Conservation (phyloP, 2,329 filamentous ascomycete genomes). For the Nannizziopsis barbatae region DNA sequence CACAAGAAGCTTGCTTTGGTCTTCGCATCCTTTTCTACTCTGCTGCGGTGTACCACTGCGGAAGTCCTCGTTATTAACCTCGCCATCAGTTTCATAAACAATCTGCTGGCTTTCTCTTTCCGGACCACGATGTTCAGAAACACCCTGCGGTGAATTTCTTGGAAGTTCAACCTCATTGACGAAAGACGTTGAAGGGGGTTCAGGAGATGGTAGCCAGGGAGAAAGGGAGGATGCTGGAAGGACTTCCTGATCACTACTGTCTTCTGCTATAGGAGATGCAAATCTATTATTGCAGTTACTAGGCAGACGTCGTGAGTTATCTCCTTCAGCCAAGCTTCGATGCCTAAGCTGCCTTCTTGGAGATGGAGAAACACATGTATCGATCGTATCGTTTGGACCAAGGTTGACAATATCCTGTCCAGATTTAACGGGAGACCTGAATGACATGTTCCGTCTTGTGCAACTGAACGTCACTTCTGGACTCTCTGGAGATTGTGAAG, state of each 20-base stretch:
- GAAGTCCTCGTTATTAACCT: constrained; percentile 26
- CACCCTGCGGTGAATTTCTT: background rate
- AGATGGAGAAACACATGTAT: background rate
- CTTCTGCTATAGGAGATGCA: background rate
- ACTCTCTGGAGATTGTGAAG: constrained; percentile 36
- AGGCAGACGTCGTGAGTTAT: background rate
- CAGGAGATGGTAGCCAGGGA: constrained; percentile 2
- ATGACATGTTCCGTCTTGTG: background rate
- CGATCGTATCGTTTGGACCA: background rate
- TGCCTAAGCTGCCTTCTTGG: background rate
- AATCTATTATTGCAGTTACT: background rate
- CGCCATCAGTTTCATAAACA: constrained; percentile 35
- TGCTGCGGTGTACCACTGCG: constrained; percentile 17
- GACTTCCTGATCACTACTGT: background rate
- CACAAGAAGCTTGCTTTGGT: background rate
- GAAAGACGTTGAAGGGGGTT: constrained; percentile 4
- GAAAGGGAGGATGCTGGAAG: background rate
- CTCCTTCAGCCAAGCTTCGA: background rate
- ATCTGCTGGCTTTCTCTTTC: constrained; percentile 16
- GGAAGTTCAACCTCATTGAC: background rate
- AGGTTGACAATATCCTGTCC: background rate
- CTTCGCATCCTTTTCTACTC: background rate
- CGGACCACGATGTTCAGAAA: background rate
- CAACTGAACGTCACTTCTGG: constrained; percentile 23
- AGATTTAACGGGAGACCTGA: background rate